phyloP scores from a whole-genome alignment of 345 rosid species.

The Hibiscus mutabilis region DNA sequence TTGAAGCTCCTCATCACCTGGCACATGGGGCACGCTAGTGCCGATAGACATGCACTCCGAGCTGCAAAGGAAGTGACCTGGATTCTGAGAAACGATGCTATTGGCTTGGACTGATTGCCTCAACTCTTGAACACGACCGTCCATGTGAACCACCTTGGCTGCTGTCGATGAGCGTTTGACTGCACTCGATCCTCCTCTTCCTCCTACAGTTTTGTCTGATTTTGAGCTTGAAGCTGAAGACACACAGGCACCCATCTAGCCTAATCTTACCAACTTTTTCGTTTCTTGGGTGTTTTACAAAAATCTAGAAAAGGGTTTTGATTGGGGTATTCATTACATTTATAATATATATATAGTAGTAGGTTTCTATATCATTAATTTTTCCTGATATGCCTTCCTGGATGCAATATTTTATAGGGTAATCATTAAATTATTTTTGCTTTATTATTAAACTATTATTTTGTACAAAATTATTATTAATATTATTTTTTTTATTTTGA shows the following conservation, averaged over 20 bases:
- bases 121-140: slow-evolving; percentile 25
- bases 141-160: slow-evolving; percentile 18
- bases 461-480: too few relatives aligned
- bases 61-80: slow-evolving; percentile 29
- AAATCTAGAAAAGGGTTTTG: not conserved
- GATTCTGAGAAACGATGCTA: slow-evolving; percentile 17
- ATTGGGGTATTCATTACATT: not conserved
- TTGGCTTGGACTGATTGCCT: slow-evolving; percentile 17
- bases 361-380: not conserved
- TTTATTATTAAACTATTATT: too few relatives aligned
- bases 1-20: slow-evolving; percentile 29
- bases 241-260: slow-evolving; percentile 23
- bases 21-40: slow-evolving; percentile 17
- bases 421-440: too few relatives aligned
- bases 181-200: not conserved
- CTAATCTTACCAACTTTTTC: not conserved
- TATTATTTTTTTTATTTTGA: too few relatives aligned
- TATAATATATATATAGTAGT: not conserved
- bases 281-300: not conserved
- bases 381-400: not conserved
- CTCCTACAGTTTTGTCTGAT: not conserved
- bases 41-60: slow-evolving; percentile 28
- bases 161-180: not conserved
- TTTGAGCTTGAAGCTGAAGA: slow-evolving; percentile 16
- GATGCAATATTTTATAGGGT: not conserved